These are phyloP conservation scores for Salix dunnii DNA, from an alignment of 345 rosid species.

Conservation along the genomic window DNA sequence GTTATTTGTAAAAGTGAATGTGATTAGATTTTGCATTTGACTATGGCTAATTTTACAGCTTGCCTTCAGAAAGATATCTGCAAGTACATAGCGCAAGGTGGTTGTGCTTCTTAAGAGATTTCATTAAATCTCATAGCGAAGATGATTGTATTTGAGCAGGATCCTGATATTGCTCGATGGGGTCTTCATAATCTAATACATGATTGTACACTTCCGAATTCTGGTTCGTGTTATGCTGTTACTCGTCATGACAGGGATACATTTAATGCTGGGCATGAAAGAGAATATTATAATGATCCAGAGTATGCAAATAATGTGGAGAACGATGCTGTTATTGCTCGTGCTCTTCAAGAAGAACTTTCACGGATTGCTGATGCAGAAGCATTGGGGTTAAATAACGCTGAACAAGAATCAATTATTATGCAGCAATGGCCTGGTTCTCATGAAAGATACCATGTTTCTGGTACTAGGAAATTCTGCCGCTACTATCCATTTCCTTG, in stretches of 20 bases:
- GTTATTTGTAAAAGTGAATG: not conserved
- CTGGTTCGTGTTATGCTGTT: slow-evolving; percentile 46
- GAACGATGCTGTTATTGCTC: slow-evolving; percentile 76
- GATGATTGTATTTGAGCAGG: slow-evolving; percentile 42
- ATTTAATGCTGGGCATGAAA: slow-evolving; percentile 45
- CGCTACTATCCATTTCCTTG: slow-evolving; percentile 8
- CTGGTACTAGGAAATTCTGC: slow-evolving; percentile 26
- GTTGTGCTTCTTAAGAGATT: not conserved
- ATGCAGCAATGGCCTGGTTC: slow-evolving; percentile 58
- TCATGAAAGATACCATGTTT: slow-evolving; percentile 15
- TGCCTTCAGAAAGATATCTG: not conserved
- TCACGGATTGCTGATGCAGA: slow-evolving; percentile 56
- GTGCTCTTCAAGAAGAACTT: slow-evolving; percentile 69
- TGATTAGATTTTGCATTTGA: not conserved
- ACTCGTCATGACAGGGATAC: slow-evolving; percentile 45
- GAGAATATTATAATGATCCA: slow-evolving; percentile 50
- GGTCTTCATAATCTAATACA: slow-evolving; percentile 58
- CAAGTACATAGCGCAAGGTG: not conserved
- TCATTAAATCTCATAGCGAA: slow-evolving; percentile 6
- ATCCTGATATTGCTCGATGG: slow-evolving; percentile 81
- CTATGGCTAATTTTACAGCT: slow-evolving; percentile 2
- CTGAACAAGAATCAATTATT: slow-evolving; percentile 47
- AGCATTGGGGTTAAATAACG: slow-evolving; percentile 37
- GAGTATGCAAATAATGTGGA: slow-evolving; percentile 38
- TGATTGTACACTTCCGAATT: slow-evolving; percentile 51